phyloP scores from a whole-genome alignment of 2,329 filamentous ascomycete species.

The Exophiala alcalophila region DNA sequence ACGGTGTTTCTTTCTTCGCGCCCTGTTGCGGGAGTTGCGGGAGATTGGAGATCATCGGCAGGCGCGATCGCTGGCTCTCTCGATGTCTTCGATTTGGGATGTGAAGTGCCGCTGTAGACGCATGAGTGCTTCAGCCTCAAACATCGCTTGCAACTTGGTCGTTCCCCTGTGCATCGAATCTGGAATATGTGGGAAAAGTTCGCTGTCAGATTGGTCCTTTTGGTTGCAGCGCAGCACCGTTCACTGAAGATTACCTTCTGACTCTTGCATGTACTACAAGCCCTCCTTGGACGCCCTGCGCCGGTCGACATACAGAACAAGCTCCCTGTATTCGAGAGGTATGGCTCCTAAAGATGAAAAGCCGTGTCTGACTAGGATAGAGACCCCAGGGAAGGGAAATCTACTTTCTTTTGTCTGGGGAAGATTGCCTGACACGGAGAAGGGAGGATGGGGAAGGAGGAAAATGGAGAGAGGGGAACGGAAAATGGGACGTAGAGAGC shows the following conservation, averaged over 20 bases:
- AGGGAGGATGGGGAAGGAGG: too few relatives aligned
- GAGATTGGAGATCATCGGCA: background rate
- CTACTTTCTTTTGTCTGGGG: too few relatives aligned
- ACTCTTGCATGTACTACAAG: conserved; percentile 8
- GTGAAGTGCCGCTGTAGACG: conserved; percentile 1
- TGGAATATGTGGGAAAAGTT: background rate
- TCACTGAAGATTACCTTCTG: conserved; percentile 8
- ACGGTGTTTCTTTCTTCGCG: background rate
- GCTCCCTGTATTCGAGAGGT: too few relatives aligned
- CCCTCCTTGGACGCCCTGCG: conserved; percentile 8
- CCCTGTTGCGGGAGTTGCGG: background rate
- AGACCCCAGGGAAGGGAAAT: too few relatives aligned
- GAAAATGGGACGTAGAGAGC: too few relatives aligned
- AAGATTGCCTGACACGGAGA: too few relatives aligned
- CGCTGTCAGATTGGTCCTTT: background rate
- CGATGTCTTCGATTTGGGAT: background rate
- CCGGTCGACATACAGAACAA: conserved; percentile 10
- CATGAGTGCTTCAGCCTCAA: conserved; percentile 7
- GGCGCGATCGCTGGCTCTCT: background rate
- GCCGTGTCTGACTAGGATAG: too few relatives aligned
- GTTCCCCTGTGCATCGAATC: conserved; percentile 10
- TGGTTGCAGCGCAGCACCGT: too few relatives aligned
- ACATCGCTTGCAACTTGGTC: conserved; percentile 6
- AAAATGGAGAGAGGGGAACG: too few relatives aligned
- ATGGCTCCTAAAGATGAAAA: too few relatives aligned